Base-by-base conservation (phyloP, 2,329 filamentous ascomycete species). In the Botryosphaeria agaves region DNA sequence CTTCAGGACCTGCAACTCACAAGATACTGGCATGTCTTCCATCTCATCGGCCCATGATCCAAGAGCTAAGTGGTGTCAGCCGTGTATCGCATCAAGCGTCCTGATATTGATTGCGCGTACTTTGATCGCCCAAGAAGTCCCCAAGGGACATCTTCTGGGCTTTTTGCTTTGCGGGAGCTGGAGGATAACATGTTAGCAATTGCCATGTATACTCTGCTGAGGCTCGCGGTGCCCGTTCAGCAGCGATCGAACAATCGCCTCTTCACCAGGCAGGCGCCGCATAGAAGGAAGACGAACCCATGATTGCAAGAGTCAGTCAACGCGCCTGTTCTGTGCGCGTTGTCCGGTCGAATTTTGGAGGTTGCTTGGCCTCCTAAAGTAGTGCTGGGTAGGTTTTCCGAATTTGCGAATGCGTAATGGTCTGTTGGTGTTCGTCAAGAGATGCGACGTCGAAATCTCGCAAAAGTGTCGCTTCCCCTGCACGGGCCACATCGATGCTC, bases 11-110 rank as follows among this genome's bases (percentile, higher is more conserved):
- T 24, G 12, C 5, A 34, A 62, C 75, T 64, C 68, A 87, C 80
- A 64, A 56, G 74, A 71, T 41, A 80, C 69, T 38, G 69, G 69
- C 57, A 67, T 64, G 49, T 93, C 84, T 59, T 98, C 89, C 63
- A 98, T 93, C 56, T 98, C 89, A 62, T 98, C 91, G 48, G 89
- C 89, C 89, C 89, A 98, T 45, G 89, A 95, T 52, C 87, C 84
- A 51, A 76, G 67, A 48, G 69, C 74, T 79, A 48, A 36, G 34
- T 36, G 28, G 35, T 21, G 45, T 49, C 38, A 52, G 49, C 46
- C 30, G 36, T 34, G 34, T 31, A 40, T 18, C 36, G 36, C 35
- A 36, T 38, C 28, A 38, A 32, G 29, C 38, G 37, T 39, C 32
- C 35, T 35, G 34, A 33, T 29, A 31, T 42, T 36, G 37, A 31